Evolutionary conservation across 2,329 filamentous ascomycete genomes (phyloP).

Genomic region (Pestalotiopsis sp.): DNA sequence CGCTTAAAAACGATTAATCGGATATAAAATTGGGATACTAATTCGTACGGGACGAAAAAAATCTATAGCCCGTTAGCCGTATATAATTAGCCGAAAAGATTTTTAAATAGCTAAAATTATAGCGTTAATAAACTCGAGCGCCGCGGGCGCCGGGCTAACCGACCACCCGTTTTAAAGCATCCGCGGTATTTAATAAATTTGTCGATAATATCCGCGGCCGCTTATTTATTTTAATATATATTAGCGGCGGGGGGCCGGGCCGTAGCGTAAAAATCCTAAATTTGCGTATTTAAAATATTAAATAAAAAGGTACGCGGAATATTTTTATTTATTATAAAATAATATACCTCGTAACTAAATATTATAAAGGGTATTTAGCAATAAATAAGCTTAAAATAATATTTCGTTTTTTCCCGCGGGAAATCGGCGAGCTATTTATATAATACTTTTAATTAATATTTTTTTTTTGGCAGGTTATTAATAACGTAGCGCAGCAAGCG

Average conservation of each 20-base stretch:
- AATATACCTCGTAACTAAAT: not conserved
- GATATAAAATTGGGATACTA: no score
- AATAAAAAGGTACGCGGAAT: not conserved
- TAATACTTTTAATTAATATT: not conserved
- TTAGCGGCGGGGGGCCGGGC: not conserved
- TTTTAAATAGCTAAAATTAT: no score
- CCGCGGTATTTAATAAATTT: no score
- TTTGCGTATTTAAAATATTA: not conserved
- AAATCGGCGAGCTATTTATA: not conserved
- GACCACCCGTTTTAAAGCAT: no score
- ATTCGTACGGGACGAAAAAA: no score
- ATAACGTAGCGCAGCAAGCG: not conserved
- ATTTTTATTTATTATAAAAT: not conserved
- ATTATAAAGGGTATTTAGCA: not conserved
- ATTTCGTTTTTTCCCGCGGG: not conserved
- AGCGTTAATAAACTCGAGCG: no score
- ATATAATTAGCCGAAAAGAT: no score
- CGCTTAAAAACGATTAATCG: no score
- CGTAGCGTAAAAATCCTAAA: not conserved
- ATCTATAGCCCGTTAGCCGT: no score
- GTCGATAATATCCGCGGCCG: no score
- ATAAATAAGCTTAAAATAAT: not conserved
- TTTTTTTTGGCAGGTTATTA: not conserved
- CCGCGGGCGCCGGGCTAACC: no score
- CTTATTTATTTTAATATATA: not conserved